These are phyloP conservation scores for Picochlorum sp. DNA, from an alignment of 139 green algal genomes.

Conservation along the genomic window DNA sequence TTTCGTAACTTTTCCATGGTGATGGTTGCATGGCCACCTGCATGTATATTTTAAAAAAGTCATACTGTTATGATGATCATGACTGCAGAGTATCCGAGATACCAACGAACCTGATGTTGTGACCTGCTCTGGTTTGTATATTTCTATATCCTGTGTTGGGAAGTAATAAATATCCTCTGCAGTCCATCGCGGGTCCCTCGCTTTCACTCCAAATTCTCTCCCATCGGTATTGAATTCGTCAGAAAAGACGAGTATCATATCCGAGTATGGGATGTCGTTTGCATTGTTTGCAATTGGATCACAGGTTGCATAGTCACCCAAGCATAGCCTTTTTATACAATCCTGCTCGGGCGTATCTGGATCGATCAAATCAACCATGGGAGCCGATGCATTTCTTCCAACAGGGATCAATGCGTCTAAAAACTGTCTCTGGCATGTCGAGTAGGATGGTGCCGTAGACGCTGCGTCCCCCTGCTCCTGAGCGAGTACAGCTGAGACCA, in stretches of 20 bases:
- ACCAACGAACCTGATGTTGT: conserved; percentile 10
- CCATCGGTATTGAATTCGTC: conserved; percentile 38
- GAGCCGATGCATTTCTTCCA: neutral
- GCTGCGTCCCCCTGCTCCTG: neutral
- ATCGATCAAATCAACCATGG: conserved; percentile 27
- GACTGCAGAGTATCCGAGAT: too few species aligned
- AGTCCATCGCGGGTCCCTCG: conserved; percentile 30
- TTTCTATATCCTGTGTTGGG: conserved; percentile 11
- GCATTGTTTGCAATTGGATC: neutral
- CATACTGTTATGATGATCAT: too few species aligned
- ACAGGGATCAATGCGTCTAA: neutral
- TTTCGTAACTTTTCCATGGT: conserved; percentile 18
- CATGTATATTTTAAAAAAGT: neutral
- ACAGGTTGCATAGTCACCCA: neutral
- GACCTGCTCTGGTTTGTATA: conserved; percentile 19
- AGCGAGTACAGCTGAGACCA: neutral
- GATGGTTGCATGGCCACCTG: conserved; percentile 15
- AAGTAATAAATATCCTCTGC: conserved; percentile 32
- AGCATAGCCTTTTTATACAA: conserved; percentile 25
- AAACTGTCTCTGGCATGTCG: conserved; percentile 7
- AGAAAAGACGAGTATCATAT: conserved; percentile 34
- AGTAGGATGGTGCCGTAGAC: neutral
- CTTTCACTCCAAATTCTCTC: conserved; percentile 15
- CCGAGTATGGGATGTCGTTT: neutral
- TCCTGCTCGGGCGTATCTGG: conserved; percentile 4